Evolutionary conservation across 495 filamentous ascomycete species (phyloP), one percentile per base, ranked within the genome.

Genomic region (Talaromyces nanjingensis): DNA sequence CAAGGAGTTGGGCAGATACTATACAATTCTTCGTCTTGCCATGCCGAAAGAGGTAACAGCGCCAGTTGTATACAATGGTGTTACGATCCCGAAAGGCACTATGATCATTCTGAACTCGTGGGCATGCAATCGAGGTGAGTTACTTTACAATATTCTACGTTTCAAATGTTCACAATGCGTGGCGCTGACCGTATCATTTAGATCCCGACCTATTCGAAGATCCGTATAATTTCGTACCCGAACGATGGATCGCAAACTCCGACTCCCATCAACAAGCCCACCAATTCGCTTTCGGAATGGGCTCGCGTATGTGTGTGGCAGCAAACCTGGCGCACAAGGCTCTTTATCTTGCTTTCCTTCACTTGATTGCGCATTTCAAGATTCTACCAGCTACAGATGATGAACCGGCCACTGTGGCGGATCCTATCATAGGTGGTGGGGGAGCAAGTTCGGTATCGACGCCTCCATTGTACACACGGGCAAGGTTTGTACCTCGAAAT

Each of bases 221-320:
- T 14, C 60, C 67, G n/a, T 65, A 60, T 45, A 60, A 18, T 42
- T 65, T 49, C 52, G 25, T 22, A n/a, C 58, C 58, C 9, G 58
- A 60, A 25, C 58, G 58, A 6, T 60, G 58, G 58, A n/a, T 60
- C 7, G 6, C 33, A 20, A 45, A 3, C 8, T 33, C 31, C 11
- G 58, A 60, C 20, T 42, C 58, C 5, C 39, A 42, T 42, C 18
- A 53, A 53, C 58, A 60, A 24, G 34, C 58, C 14, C 58, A 60
- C 34, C 58, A 60, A 33, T 60, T 60, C 14, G 58, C 58, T 5
- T 60, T 60, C 24, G 58, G 58, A 7, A 60, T 60, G 58, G 58
- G 58, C 6, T 60, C 58, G 9, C 58, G 58, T 7, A 60, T 60
- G 58, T 60, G 58, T 25, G 58, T 60, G 29, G 58, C 58, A 12